A percentile compares a stretch with the other conserved stretches of the same genome.
These are phyloP conservation scores for Hypoxylon sp. DNA, from an alignment of 2,329 filamentous ascomycete genomes.

Conservation along the genomic window DNA sequence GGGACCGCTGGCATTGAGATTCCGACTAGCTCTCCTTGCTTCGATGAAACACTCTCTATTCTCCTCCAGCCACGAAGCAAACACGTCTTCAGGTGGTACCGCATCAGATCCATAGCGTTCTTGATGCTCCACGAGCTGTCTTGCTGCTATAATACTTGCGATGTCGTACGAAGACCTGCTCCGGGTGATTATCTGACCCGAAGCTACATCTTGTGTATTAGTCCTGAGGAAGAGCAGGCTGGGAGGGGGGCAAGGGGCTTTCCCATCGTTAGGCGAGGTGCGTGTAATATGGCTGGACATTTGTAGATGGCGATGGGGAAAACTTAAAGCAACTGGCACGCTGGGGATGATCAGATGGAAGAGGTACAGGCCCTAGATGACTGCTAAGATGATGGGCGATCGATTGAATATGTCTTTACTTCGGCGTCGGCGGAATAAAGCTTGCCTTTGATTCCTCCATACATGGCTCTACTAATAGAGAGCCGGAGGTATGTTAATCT, in stretches of 20 bases:
- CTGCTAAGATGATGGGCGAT: not conserved
- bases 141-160: conserved; percentile 1
- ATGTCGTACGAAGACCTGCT: not conserved
- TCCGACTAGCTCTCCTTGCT: conserved; percentile 1
- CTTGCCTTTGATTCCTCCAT: not conserved
- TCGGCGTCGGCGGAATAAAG: not conserved
- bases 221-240: not conserved
- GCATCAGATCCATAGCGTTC: conserved; percentile 13
- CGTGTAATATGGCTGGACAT: not conserved
- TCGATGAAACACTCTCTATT: conserved; percentile 15
- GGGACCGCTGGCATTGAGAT: not conserved
- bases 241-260: not conserved
- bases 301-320: not conserved
- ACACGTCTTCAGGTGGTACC: conserved; percentile 1
- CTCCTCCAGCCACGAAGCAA: conserved; percentile 11
- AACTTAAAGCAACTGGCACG: not conserved
- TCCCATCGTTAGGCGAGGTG: not conserved
- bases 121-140: conserved; percentile 9
- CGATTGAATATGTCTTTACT: not conserved
- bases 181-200: not conserved
- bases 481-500: not conserved
- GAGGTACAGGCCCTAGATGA: not conserved
- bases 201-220: not conserved
- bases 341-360: not conserved
- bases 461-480: not conserved